These are phyloP conservation scores for Penicillium brevicompactum DNA, from an alignment of 2,329 filamentous ascomycete species.

Conservation along the genomic window DNA sequence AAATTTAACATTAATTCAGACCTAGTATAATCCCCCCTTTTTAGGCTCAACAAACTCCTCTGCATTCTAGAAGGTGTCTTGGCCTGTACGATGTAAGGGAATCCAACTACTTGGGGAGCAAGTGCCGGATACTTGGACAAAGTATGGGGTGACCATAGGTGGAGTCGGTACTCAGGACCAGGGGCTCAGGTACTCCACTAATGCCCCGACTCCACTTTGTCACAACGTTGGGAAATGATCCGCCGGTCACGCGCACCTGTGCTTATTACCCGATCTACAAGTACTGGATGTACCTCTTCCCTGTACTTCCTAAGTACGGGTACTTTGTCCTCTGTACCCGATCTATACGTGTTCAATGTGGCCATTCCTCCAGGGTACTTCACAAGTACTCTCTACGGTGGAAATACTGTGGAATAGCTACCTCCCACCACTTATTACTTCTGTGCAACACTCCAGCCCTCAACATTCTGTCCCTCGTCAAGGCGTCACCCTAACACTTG, in stretches of 20 bases:
- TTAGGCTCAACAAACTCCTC: not conserved
- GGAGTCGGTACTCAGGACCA: conserved; percentile 3
- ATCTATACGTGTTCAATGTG: not conserved
- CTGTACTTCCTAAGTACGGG: no score
- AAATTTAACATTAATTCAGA: no score
- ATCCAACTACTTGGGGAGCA: not conserved
- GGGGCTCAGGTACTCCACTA: conserved; percentile 4
- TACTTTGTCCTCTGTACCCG: no score
- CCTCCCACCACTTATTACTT: no score
- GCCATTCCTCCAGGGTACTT: not conserved
- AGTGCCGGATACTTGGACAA: not conserved
- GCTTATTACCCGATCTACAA: not conserved
- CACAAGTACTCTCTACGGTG: no score
- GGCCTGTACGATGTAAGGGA: conserved; percentile 4
- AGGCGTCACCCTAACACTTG: no score
- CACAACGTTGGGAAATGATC: conserved; percentile 16
- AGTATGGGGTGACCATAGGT: conserved; percentile 8
- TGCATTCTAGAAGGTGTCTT: not conserved
- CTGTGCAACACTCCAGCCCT: no score
- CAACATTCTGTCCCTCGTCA: no score
- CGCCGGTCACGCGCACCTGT: conserved; percentile 23
- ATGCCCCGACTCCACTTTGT: not conserved
- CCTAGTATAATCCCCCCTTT: not conserved
- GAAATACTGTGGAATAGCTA: no score
- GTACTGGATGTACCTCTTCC: no score